Base-by-base conservation (phyloP, 768 basidiomycete genomes). In the Guyanaporus albipodus region DNA sequence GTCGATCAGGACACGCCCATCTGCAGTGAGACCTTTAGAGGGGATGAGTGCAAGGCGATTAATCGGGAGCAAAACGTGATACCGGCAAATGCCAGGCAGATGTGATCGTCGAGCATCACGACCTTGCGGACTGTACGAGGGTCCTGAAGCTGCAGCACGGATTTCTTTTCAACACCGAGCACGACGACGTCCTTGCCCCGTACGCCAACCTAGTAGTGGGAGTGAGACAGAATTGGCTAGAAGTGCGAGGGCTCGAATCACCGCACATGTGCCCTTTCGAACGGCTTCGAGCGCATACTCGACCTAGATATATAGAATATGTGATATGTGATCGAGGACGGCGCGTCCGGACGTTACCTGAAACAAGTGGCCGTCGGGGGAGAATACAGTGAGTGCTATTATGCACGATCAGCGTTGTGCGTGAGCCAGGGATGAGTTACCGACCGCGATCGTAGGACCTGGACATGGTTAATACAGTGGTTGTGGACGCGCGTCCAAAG, bases 201-300 rank as follows among this genome's bases (percentile, higher is more conserved):
- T 28, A 98, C 92, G 43, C 96, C 96, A 52, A 98, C 93, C 94
- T 96, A 48, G 24, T 34, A 26, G 14, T 14, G 42, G 19, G 41
- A 15, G 38, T 60, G 23, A 58, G 47, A 46, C 34, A 11, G 8
- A 38, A 4, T 24, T 9, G 11, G 26, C 21, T 1, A 21, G n/a
- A 27, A 3, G 33, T 33, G 37, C 11, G 32, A n/a, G 38, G 29
- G 28, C 32, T 27, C 45, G 11, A 80, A 60, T 61, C 64, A 97
- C 96, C 49, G 94, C 95, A 67, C 94, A 97, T 11, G 96, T 98
- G 35, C 96, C 96, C 66, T 93, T 91, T 60, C 91, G 75, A 45
- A 98, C 96, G 44, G 96, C 96, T 70, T 99, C 96, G n/a, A 86
- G 73, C 11, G 96, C 96, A 68, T 99, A 99, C 72, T 99, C 96